phyloP scores from a whole-genome alignment of 2,329 filamentous ascomycete species.

The Rhinocladiella mackenziei region DNA sequence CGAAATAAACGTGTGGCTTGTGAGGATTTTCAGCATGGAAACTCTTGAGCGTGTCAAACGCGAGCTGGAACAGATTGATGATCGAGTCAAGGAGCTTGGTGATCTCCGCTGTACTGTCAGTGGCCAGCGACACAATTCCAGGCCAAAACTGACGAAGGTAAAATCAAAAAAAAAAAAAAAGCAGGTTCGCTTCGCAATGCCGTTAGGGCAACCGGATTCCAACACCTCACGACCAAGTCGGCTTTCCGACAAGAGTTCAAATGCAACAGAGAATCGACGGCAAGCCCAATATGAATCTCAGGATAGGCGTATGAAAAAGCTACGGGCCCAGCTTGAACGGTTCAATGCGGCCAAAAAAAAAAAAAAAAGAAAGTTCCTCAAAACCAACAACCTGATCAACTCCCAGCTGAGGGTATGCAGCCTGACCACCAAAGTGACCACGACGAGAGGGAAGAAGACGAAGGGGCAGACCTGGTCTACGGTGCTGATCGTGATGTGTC shows the following conservation, averaged over 20 bases:
- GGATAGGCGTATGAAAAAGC: constrained; percentile 5
- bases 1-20: constrained; percentile 4
- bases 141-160: neutral
- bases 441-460: constrained; percentile 24
- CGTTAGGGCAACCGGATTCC: neutral
- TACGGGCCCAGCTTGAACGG: constrained; percentile 8
- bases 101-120: neutral
- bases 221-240: neutral
- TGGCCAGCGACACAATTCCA: constrained; percentile 2
- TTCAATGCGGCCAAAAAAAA: constrained; percentile 8
- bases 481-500: constrained; percentile 10
- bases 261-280: constrained; percentile 10
- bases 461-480: constrained; percentile 19
- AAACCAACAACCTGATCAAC: neutral
- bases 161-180: constrained; percentile 4
- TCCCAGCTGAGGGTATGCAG: no score
- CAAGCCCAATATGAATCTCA: constrained; percentile 9
- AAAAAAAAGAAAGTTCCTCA: neutral
- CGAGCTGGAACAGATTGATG: constrained; percentile 10
- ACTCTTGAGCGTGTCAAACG: constrained; percentile 6
- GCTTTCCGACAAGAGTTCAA: neutral
- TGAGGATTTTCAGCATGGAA: constrained; percentile 4
- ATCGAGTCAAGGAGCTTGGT: constrained; percentile 7
- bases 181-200: constrained; percentile 8
- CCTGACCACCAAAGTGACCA: no score